Conservation (phyloP, 441 rosid species). For the Aquilaria agallochum region DNA sequence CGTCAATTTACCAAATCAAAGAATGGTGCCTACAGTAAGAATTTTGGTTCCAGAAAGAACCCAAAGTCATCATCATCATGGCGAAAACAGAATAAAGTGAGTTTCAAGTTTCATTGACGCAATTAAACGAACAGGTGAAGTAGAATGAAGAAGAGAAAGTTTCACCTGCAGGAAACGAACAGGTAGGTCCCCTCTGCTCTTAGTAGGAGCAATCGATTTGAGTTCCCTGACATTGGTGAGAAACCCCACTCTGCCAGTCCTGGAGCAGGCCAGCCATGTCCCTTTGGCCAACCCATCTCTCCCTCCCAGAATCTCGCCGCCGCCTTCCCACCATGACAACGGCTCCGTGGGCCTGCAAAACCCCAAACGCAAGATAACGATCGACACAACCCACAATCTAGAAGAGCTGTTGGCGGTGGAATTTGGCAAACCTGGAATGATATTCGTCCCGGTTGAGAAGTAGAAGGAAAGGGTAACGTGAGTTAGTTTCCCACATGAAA, state of each 20-base stretch:
- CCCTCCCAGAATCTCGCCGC: constrained; percentile 66
- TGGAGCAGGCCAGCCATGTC: constrained; percentile 74
- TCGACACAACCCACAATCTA: neutral
- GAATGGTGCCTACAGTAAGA: too few species aligned
- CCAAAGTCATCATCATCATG: too few species aligned
- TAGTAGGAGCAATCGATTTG: constrained; percentile 28
- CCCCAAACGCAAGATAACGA: constrained; percentile 6
- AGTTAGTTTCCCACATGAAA: constrained; percentile 80
- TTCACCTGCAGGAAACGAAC: constrained; percentile 63
- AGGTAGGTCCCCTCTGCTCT: constrained; percentile 70
- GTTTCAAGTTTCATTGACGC: neutral
- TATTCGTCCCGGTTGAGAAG: constrained; percentile 79
- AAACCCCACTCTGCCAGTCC: constrained; percentile 65
- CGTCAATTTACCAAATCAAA: too few species aligned
- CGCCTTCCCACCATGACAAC: constrained; percentile 59
- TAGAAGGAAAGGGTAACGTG: constrained; percentile 64
- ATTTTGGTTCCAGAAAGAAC: too few species aligned
- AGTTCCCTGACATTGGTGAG: constrained; percentile 64
- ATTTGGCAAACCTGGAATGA: constrained; percentile 42
- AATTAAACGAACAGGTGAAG: neutral
- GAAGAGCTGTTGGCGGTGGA: neutral
- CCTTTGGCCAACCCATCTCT: constrained; percentile 76
- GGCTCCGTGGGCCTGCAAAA: constrained; percentile 57
- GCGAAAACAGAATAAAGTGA: neutral
- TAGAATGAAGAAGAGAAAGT: neutral